Conservation (phyloP, 495 filamentous ascomycete species). For the Talaromyces stipitatus region DNA sequence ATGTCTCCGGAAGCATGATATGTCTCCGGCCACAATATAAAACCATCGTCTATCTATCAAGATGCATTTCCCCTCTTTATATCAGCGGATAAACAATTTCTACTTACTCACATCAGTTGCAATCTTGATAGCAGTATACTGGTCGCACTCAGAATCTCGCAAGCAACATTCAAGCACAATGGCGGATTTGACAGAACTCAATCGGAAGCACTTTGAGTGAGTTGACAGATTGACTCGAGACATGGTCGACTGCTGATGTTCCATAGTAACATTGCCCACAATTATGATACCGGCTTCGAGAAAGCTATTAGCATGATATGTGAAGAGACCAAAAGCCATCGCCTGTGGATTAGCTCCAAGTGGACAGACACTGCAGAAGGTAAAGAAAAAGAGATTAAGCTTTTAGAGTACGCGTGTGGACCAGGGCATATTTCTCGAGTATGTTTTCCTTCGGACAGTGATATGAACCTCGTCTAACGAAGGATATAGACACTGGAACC, state of each 20-base stretch:
- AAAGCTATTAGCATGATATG: slow-evolving; percentile 19
- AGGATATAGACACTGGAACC: slow-evolving; percentile 48
- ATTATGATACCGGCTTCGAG: slow-evolving; percentile 39
- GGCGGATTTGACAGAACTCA: slow-evolving; percentile 29
- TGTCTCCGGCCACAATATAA: slow-evolving; percentile 17
- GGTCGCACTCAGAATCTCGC: neutral
- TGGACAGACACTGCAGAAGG: slow-evolving; percentile 38
- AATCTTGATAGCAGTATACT: neutral
- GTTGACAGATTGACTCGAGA: slow-evolving; percentile 1
- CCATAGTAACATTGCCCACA: slow-evolving; percentile 32
- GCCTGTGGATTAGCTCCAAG: slow-evolving; percentile 56
- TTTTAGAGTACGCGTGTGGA: slow-evolving; percentile 74
- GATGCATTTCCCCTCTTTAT: neutral
- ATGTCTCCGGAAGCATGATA: slow-evolving; percentile 19
- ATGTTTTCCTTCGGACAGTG: slow-evolving; percentile 8
- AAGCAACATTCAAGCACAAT: neutral
- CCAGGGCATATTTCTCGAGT: slow-evolving; percentile 55
- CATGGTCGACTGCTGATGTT: slow-evolving; percentile 7
- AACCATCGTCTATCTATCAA: neutral
- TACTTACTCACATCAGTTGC: neutral
- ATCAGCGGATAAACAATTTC: neutral
- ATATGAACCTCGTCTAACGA: neutral
- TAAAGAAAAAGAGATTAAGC: slow-evolving; percentile 39
- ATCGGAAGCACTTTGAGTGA: slow-evolving; percentile 49
- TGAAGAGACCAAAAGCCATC: slow-evolving; percentile 35